Base-by-base conservation (phyloP, 2,329 filamentous ascomycete genomes). In the Pseudocercospora cruenta region DNA sequence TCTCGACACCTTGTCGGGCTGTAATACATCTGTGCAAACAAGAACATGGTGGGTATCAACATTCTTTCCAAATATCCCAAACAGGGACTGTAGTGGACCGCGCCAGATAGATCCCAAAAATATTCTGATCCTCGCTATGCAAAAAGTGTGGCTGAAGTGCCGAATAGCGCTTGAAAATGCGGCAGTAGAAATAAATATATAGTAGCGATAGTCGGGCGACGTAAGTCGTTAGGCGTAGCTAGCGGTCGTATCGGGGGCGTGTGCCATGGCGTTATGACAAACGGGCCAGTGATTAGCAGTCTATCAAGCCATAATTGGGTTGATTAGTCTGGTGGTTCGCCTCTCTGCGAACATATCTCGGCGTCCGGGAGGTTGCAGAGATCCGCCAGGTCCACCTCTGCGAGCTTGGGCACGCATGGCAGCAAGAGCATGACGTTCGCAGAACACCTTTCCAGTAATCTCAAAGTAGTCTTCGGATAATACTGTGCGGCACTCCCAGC, bases 401-500 rank as follows among this genome's bases (percentile, higher is more conserved):
- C 69, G 68, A 36, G 70, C 68, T 64, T 74, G 74, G 2, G 71
- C 71, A 9, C 75, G 71, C 74, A 77, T 76, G 19, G 75, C 74
- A 14, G 74, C 74, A 78, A 89, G 89, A 4, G 93, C 94, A 77
- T 98, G 93, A 53, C 89, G 87, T 79, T 98, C 94, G 78, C 94
- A 99, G 76, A 91, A 97, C 0, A 91, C 88, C 53, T 83, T 85
- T 24, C 92, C 92, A 47, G 87, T 88, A 71, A 97, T 90, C 78
- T 98, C 94, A 74, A 95, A 97, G 78, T 98, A 98, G 68, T 95
- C 94, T 53, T 94, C 90, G 21, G 87, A 86, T 12, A 98, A 83
- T 2, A 90, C 87, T 55, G 87, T 80, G 33, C 88, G 87, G 76
- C 94, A 98, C 71, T 92, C 90, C 58, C 86, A 85, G 76, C 95